Evolutionary conservation across 2,329 filamentous ascomycete species (phyloP), one percentile per base, ranked within the genome.

Genomic region (Fusarium siculi): DNA sequence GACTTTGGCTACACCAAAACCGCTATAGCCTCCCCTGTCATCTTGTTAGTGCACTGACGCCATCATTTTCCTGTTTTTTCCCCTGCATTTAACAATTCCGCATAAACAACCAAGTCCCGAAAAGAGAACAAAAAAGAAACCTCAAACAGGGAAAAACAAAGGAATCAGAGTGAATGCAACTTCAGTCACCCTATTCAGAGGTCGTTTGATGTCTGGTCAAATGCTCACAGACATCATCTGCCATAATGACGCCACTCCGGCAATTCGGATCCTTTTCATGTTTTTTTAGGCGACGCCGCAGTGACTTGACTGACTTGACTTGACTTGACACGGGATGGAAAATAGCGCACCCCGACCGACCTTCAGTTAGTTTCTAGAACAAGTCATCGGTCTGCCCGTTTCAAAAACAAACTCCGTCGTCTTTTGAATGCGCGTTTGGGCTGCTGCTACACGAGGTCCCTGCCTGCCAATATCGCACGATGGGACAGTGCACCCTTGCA

Each of bases 11-110:
- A 54, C 50, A n/a, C 46, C 21, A 28, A 47, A 42, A 60, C 47
- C 32, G 52, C 65, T 68, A 64, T 39, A 69, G 52, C 66, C 58
- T 52, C 49, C 65, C 64, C 42, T 68, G 46, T 69, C 49, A 34
- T 21, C 37, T 6, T 37, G 4, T 52, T 65, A 43, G 66, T 53
- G 66, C 66, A 52, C 57, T 69, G 66, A 69, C 66, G 66, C 66
- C 66, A 69, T 70, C 44, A 30, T 39, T 57, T 58, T 69, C 66
- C 58, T 70, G 66, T 65, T 69, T 64, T 62, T 49, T 21, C 50
- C 43, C 66, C 66, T 69, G 66, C 65, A 69, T 69, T 49, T 40
- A 28, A 30, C 32, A 9, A 40, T 40, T 54, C 50, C 15, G 39
- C 37, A 59, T 59, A 67, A 67, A 67, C 32, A 57, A 57, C 21